phyloP scores from a whole-genome alignment of 2,329 filamentous ascomycete genomes.

The Fusarium secorum region DNA sequence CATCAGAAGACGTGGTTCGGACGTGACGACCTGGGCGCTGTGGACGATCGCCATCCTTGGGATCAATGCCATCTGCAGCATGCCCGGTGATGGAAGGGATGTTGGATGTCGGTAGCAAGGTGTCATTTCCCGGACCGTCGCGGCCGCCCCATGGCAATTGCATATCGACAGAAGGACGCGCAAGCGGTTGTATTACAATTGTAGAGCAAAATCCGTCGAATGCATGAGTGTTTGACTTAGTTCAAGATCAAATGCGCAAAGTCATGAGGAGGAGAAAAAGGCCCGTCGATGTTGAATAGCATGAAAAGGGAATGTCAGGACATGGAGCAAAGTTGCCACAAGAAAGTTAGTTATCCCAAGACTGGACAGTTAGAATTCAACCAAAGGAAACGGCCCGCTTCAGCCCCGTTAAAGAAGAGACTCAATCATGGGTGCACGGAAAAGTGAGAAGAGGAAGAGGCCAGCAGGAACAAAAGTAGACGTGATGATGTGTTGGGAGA shows the following conservation, averaged over 20 bases:
- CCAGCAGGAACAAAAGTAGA: constrained; percentile 25
- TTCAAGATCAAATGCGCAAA: constrained; percentile 31
- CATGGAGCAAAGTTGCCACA: constrained; percentile 26
- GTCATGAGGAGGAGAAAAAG: constrained; percentile 35
- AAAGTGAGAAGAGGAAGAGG: constrained; percentile 23
- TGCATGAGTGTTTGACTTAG: constrained; percentile 32
- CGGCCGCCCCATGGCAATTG: constrained; percentile 50
- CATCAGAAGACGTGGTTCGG: constrained; percentile 63
- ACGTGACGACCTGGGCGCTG: constrained; percentile 48
- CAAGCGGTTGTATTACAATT: constrained; percentile 28
- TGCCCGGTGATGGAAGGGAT: constrained; percentile 47
- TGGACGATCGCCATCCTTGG: constrained; percentile 39
- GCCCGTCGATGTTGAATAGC: background rate
- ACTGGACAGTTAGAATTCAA: constrained; percentile 15
- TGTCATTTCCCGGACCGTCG: constrained; percentile 43
- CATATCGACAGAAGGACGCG: constrained; percentile 43
- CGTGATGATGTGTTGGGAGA: constrained; percentile 17
- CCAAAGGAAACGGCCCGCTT: constrained; percentile 18
- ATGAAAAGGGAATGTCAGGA: constrained; percentile 24
- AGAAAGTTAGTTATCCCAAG: constrained; percentile 2
- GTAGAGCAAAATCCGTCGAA: constrained; percentile 24
- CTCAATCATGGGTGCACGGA: constrained; percentile 23
- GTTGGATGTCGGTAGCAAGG: constrained; percentile 47
- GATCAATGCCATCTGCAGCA: constrained; percentile 39
- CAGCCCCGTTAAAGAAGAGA: constrained; percentile 8